A percentile compares a stretch with the other conserved stretches of the same genome.
phyloP scores from a whole-genome alignment of 345 rosid genomes.

The Linum trigynum region DNA sequence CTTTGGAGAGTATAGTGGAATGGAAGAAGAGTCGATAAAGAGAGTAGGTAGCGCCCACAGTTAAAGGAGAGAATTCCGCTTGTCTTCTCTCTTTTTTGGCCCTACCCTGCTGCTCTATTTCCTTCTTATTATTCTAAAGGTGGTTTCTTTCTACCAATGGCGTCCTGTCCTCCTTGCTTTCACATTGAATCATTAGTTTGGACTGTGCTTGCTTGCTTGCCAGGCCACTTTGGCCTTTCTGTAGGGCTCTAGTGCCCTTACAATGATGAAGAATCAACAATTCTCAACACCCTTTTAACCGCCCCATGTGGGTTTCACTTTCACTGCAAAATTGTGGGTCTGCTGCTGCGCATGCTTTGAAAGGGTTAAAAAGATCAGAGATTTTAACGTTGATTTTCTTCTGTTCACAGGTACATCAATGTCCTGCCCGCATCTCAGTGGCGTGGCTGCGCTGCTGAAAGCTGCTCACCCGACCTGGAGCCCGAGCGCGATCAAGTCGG shows the following conservation, averaged over 20 bases:
- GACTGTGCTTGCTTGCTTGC: background rate
- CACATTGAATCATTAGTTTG: background rate
- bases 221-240: background rate
- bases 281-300: background rate
- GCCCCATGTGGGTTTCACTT: background rate
- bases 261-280: background rate
- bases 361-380: too few species aligned
- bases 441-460: conserved; percentile 71
- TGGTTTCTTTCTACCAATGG: too few species aligned
- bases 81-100: too few species aligned
- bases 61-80: too few species aligned
- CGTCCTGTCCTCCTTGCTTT: background rate
- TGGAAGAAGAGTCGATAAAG: too few species aligned
- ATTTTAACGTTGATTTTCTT: background rate
- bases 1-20: too few species aligned
- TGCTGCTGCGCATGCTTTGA: too few species aligned
- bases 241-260: background rate
- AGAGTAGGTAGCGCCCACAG: too few species aligned
- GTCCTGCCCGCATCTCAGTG: conserved; percentile 96
- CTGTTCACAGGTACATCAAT: conserved; percentile 61
- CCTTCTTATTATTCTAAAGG: too few species aligned
- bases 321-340: background rate
- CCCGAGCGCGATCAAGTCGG: conserved; percentile 81
- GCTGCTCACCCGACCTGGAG: conserved; percentile 88
- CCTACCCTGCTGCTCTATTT: too few species aligned